A percentile compares a stretch with the other conserved stretches of the same genome.
These are phyloP conservation scores for Plasmodium chabaudi DNA, from an alignment of 169 alveolate genomes.

Conservation along the genomic window DNA sequence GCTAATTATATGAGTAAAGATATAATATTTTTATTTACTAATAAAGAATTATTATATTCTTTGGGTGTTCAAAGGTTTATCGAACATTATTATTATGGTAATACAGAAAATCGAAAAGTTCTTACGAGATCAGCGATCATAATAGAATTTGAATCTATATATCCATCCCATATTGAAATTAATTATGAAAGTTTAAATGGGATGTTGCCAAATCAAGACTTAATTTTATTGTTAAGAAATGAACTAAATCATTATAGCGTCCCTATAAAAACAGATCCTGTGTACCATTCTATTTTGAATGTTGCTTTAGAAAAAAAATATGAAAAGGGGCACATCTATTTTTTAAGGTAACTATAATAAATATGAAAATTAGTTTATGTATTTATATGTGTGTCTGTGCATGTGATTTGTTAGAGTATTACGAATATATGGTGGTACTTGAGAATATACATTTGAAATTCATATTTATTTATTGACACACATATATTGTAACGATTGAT, in stretches of 20 bases:
- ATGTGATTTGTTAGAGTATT: background rate
- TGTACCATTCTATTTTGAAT: slow-evolving; percentile 24
- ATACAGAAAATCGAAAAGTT: slow-evolving; percentile 22
- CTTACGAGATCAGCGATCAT: slow-evolving; percentile 51
- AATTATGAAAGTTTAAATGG: slow-evolving; percentile 77
- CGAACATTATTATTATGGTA: slow-evolving; percentile 23
- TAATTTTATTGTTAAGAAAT: slow-evolving; percentile 41
- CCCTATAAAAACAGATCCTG: slow-evolving; percentile 50
- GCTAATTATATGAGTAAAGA: slow-evolving; percentile 76
- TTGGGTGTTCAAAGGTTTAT: slow-evolving; percentile 59
- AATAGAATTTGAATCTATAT: slow-evolving; percentile 73
- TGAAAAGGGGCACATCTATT: slow-evolving; percentile 65
- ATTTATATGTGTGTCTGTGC: background rate
- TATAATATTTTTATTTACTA: slow-evolving; percentile 60
- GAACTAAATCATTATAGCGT: slow-evolving; percentile 45
- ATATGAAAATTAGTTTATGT: background rate
- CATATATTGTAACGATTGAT: too few species aligned
- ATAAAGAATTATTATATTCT: slow-evolving; percentile 66
- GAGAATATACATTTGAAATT: too few species aligned
- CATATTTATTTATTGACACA: too few species aligned
- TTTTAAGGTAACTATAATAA: slow-evolving; percentile 32
- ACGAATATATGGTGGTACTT: background rate
- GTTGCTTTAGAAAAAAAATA: slow-evolving; percentile 55
- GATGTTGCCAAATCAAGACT: slow-evolving; percentile 61
- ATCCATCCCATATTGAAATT: slow-evolving; percentile 65